Evolutionary conservation across 306 rosid species (phyloP).

Genomic region (Cucumis sativus): Cucumber_9930_V3 NC_026655.2:30753501-30754000

Average conservation of each 20-base stretch:
- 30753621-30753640: conserved; percentile 75
- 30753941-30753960: neutral
- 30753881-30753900: neutral
- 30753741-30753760: conserved; percentile 61
- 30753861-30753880: neutral
- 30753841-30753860: neutral
- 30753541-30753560: conserved; percentile 62
- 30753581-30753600: conserved; percentile 61
- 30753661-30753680: conserved; percentile 73
- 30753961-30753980: neutral
- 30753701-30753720: conserved; percentile 64
- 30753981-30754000: neutral
- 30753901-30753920: neutral
- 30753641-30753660: conserved; percentile 96
- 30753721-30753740: conserved; percentile 64
- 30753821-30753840: conserved; percentile 70
- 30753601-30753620: conserved; percentile 70
- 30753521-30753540: conserved; percentile 68
- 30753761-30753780: conserved; percentile 79
- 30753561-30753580: conserved; percentile 55
- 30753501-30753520: conserved; percentile 67
- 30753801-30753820: conserved; percentile 82
- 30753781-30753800: conserved; percentile 99
- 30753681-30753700: conserved; percentile 54
- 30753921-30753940: neutral